Evolutionary conservation across 192 early-diverging fungal species (phyloP), one percentile per base, ranked within the genome.

Genomic region (Podila minutissima): DNA sequence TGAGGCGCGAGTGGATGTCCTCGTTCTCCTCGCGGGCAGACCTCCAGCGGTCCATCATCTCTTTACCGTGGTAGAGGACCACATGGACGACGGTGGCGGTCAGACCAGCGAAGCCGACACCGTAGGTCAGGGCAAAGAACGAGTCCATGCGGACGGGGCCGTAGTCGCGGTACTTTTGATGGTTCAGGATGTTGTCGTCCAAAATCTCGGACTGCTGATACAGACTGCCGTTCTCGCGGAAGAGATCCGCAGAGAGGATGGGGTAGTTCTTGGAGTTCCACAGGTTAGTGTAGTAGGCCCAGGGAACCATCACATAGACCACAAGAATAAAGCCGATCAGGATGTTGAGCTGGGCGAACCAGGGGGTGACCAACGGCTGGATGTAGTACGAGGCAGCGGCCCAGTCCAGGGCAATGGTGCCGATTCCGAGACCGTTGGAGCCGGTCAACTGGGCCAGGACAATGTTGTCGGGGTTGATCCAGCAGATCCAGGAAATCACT

Each of bases 1-100:
- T 93, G 57, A 91, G 74, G 74, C 81, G 84, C 71, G 84, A 83
- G 71, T 91, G 91, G 49, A 92, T 86, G 71, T 93, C 91, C 24
- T 86, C 79, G 35, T 84, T 83, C 20, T 78, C 67, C 13, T 33
- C 57, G 66, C 82, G 86, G 51, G 72, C 53, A 13, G 32, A 58
- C 48, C 62, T 72, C 64, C 76, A 75, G 12, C 90, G 91, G 33
- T 74, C 50, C 64, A 83, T 83, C 63, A 94, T 89, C 35, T 93
- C 90, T 68, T 87, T 81, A 32, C 93, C 91, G 74, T 94, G 83
- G 72, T 90, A 87, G 20, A 94, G 83, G 1, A 84, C 64, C 3
- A 88, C 85, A 37, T 94, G 92, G 33, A 77, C 73, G 5, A 94
- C n/a, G 5, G 86, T 64, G 31, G 87, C 72, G 20, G 85, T 74